Evolutionary conservation across 768 basidiomycete species (phyloP).

Genomic region (Phylloporus scabripes): DNA sequence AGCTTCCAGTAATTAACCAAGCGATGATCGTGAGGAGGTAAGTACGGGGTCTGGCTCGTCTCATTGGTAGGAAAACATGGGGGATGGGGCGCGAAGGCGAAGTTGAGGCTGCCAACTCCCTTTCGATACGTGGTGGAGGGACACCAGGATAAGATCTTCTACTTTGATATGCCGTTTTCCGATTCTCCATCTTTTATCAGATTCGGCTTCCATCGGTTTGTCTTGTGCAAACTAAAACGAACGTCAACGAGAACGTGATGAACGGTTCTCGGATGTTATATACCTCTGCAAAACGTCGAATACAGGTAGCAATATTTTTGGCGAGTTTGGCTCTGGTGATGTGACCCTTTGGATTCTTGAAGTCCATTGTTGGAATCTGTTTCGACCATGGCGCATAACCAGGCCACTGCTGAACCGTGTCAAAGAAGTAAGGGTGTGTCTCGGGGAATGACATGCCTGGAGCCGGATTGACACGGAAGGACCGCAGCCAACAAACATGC

Average conservation of each 20-base stretch:
- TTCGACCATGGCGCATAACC: constrained; percentile 74
- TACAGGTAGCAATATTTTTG: constrained; percentile 74
- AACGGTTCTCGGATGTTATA: constrained; percentile 8
- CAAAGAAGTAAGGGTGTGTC: background rate
- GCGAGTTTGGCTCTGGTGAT: constrained; percentile 74
- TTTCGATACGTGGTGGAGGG: constrained; percentile 77
- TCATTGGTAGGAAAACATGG: background rate
- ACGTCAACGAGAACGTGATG: constrained; percentile 4
- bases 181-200: constrained; percentile 59
- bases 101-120: constrained; percentile 81
- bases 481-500: constrained; percentile 66
- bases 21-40: background rate
- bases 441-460: constrained; percentile 43
- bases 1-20: background rate
- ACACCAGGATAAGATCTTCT: constrained; percentile 67
- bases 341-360: constrained; percentile 69
- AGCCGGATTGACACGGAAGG: constrained; percentile 77
- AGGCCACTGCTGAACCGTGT: constrained; percentile 54
- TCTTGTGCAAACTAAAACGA: constrained; percentile 41
- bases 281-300: constrained; percentile 63
- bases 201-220: constrained; percentile 57
- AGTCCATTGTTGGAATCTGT: constrained; percentile 80
- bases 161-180: constrained; percentile 51
- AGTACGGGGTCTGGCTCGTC: constrained; percentile 1
- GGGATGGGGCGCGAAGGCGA: constrained; percentile 35